Percentiles rank a stretch among this genome's conserved stretches.
These are phyloP conservation scores for Dillenia suffruticosa DNA, from an alignment of 164 flowering plant genomes.

Conservation along the genomic window DNA sequence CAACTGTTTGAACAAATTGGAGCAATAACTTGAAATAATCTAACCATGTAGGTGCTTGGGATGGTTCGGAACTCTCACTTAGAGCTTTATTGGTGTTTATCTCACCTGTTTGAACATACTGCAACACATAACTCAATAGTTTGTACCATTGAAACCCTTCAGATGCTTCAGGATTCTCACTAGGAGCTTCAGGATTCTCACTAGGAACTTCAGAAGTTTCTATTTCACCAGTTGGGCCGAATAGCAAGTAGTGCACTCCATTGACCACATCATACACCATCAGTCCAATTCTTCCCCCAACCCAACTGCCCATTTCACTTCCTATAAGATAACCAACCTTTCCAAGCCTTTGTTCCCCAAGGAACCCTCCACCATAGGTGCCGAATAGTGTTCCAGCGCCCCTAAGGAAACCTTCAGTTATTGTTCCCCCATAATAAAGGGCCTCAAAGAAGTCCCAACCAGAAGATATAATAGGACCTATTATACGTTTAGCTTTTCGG, in stretches of 20 bases:
- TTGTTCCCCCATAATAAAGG: constrained; percentile 79
- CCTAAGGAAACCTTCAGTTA: constrained; percentile 77
- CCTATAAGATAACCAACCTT: constrained; percentile 84
- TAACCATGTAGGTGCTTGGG: too few relatives aligned
- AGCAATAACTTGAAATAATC: too few relatives aligned
- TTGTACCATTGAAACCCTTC: constrained; percentile 4
- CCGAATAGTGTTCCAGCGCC: constrained; percentile 88
- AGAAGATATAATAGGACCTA: constrained; percentile 82
- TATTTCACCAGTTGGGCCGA: constrained; percentile 29
- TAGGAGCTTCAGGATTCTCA: constrained; percentile 22
- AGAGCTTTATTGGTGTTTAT: too few relatives aligned
- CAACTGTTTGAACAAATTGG: too few relatives aligned
- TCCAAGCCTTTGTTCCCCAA: constrained; percentile 79
- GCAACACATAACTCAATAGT: too few relatives aligned
- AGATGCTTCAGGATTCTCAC: constrained; percentile 20
- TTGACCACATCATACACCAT: constrained; percentile 81
- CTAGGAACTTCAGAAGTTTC: constrained; percentile 18
- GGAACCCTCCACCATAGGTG: constrained; percentile 66
- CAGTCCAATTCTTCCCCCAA: constrained; percentile 85
- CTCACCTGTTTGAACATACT: too few relatives aligned
- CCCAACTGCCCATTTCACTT: constrained; percentile 87
- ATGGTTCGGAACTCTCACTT: too few relatives aligned
- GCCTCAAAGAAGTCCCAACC: constrained; percentile 99
- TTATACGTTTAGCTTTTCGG: constrained; percentile 73
- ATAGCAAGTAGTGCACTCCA: constrained; percentile 63